A percentile compares a stretch with the other conserved stretches of the same genome.
Conservation (phyloP, 2,329 filamentous ascomycete genomes). For the Fusarium tricinctum region DNA sequence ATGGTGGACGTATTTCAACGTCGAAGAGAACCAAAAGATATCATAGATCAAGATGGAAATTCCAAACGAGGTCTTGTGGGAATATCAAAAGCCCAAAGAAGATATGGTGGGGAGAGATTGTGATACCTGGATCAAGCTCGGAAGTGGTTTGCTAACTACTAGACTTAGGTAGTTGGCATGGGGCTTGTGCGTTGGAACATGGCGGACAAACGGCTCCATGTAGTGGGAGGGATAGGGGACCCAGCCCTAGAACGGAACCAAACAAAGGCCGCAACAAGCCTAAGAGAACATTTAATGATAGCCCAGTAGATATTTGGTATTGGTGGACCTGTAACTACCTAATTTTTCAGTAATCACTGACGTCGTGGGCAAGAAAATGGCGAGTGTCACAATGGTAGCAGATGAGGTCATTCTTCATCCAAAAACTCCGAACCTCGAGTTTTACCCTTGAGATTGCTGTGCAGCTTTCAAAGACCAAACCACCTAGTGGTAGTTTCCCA, state of each 20-base stretch:
- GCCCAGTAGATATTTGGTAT: not conserved
- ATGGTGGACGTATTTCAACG: too few relatives aligned
- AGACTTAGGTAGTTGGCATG: not conserved
- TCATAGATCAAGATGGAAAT: not conserved
- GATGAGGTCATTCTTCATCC: conserved; percentile 3
- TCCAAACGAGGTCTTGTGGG: not conserved
- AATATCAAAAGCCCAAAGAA: not conserved
- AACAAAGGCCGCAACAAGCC: not conserved
- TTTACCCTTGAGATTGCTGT: not conserved
- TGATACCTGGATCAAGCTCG: not conserved
- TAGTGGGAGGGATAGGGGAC: not conserved
- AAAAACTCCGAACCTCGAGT: not conserved
- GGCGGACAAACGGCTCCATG: not conserved
- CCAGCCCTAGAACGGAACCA: not conserved
- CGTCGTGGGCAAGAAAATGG: not conserved
- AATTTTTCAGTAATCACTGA: not conserved
- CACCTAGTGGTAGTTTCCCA: not conserved
- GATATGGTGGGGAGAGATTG: not conserved
- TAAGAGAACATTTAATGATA: not conserved
- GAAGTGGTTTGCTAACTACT: not conserved
- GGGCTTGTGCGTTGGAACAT: not conserved
- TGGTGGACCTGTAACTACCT: not conserved
- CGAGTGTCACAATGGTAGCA: not conserved
- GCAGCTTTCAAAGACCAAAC: not conserved
- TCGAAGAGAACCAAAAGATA: not conserved